phyloP scores from a whole-genome alignment of 2,329 filamentous ascomycete genomes.

The Cytospora schulzeri region DNA sequence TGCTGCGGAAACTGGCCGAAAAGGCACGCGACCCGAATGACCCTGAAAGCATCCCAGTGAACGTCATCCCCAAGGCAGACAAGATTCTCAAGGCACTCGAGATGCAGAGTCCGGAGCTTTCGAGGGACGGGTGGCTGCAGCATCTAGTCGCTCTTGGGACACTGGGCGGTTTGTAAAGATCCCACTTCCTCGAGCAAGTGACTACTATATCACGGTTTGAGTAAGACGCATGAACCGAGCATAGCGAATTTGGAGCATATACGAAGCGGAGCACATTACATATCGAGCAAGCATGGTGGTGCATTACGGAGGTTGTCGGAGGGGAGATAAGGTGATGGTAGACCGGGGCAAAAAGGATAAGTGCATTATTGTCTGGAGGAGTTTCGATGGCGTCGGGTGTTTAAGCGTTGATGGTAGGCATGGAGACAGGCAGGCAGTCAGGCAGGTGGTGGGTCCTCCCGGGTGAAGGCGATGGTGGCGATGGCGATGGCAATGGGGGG shows the following conservation, averaged over 20 bases:
- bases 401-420: not conserved
- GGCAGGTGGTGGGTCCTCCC: not conserved
- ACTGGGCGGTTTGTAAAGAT: slow-evolving; percentile 41
- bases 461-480: not conserved
- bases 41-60: slow-evolving; percentile 55
- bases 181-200: not conserved
- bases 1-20: slow-evolving; percentile 69
- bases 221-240: not conserved
- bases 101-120: slow-evolving; percentile 63
- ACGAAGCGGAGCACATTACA: not conserved
- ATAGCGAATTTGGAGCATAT: not conserved
- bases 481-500: not conserved
- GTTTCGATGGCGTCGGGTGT: not conserved
- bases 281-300: not conserved
- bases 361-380: not conserved
- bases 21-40: slow-evolving; percentile 64
- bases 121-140: slow-evolving; percentile 66
- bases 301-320: not conserved
- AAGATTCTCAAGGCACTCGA: slow-evolving; percentile 68
- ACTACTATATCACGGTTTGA: not conserved
- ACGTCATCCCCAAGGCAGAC: slow-evolving; percentile 67
- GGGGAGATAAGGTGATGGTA: too few relatives aligned
- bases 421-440: not conserved
- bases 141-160: slow-evolving; percentile 67
- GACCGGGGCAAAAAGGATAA: not conserved